phyloP scores from a whole-genome alignment of 129 eudicot species.

The Lactuca saligna region DNA sequence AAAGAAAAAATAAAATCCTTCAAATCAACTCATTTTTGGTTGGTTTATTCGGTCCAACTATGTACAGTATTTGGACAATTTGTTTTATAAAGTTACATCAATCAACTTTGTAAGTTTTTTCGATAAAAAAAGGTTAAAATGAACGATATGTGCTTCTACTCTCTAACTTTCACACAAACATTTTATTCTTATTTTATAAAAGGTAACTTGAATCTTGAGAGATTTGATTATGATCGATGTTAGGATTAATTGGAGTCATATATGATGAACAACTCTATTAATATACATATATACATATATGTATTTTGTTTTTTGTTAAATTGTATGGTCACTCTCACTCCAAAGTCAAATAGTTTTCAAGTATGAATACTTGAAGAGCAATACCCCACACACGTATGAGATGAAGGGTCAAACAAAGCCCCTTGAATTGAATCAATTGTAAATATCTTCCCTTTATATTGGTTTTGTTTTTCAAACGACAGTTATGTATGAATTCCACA shows the following conservation, averaged over 20 bases:
- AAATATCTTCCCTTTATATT: slow-evolving; percentile 10
- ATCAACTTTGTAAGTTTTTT: not conserved
- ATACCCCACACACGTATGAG: not conserved
- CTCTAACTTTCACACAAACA: not conserved
- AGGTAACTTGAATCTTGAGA: not conserved
- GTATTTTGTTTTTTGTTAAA: not conserved
- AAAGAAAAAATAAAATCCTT: not conserved
- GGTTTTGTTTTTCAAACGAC: not conserved
- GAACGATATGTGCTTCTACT: not conserved
- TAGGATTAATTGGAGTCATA: not conserved
- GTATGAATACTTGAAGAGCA: not conserved
- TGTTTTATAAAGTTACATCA: not conserved
- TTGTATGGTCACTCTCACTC: slow-evolving; percentile 17
- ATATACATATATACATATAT: not conserved
- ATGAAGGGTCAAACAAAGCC: slow-evolving; percentile 8
- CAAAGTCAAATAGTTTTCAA: slow-evolving; percentile 11
- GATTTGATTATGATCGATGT: not conserved
- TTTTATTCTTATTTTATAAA: too few species aligned
- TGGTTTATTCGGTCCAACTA: not conserved
- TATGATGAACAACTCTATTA: not conserved
- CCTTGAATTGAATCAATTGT: slow-evolving; percentile 19
- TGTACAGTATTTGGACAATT: not conserved
- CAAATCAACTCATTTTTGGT: not conserved
- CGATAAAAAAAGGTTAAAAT: not conserved
- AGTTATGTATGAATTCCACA: not conserved